phyloP scores from a whole-genome alignment of 139 green algal species.

The Coelastrella sp. region DNA sequence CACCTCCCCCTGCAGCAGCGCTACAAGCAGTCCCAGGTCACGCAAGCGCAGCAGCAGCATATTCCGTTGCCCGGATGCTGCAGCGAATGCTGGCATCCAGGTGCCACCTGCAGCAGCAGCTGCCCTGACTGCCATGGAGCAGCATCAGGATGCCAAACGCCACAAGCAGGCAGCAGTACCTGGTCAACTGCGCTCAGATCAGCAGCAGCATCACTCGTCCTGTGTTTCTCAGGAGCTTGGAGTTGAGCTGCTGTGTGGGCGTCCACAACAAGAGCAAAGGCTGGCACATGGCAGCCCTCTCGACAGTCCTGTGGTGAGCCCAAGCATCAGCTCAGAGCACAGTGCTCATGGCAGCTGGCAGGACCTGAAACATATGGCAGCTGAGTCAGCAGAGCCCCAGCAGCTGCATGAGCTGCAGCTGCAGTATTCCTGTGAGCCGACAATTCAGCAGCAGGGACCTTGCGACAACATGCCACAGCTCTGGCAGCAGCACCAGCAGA shows the following conservation, averaged over 20 bases:
- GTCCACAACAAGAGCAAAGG: not conserved
- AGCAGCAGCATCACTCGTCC: no score
- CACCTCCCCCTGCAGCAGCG: not conserved
- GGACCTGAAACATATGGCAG: not conserved
- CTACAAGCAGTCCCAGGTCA: not conserved
- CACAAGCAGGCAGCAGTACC: not conserved
- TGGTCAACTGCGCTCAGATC: not conserved
- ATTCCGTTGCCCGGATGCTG: not conserved
- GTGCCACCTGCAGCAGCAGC: not conserved
- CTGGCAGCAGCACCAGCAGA: not conserved
- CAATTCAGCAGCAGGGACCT: not conserved
- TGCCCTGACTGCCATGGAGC: not conserved
- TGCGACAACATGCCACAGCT: not conserved
- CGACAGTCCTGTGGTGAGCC: not conserved
- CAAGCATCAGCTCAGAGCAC: not conserved
- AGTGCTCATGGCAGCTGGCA: not conserved
- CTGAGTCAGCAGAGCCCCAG: not conserved
- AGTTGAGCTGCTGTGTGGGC: no score
- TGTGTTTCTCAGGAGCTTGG: no score
- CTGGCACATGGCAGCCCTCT: not conserved
- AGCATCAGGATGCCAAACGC: not conserved
- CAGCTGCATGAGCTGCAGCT: not conserved
- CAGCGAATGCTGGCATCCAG: not conserved
- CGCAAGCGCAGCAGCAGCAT: conserved; percentile 1
- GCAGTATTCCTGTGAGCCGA: not conserved